Evolutionary conservation across 1,139 yeast genomes (phyloP).

Genomic region (Sporopachydermia cereana): DNA sequence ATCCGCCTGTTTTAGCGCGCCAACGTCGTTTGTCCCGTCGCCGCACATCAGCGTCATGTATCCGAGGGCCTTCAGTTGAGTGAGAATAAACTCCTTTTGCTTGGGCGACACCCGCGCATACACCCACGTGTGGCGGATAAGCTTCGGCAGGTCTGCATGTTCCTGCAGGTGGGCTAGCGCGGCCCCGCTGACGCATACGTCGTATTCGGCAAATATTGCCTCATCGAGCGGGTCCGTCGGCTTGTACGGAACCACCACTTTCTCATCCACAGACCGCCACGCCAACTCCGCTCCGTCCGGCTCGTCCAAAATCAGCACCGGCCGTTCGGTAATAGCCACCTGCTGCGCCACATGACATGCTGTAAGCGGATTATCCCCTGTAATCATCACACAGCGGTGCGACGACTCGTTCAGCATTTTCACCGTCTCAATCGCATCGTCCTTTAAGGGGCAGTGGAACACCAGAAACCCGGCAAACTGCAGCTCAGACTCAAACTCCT

Average conservation of each 20-base stretch:
- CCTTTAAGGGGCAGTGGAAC: slow-evolving; percentile 93
- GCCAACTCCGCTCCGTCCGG: slow-evolving; percentile 68
- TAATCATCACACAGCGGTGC: slow-evolving; percentile 93
- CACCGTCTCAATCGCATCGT: slow-evolving; percentile 84
- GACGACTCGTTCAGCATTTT: slow-evolving; percentile 89
- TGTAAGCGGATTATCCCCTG: slow-evolving; percentile 97
- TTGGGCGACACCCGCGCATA: slow-evolving; percentile 96
- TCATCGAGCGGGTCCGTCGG: slow-evolving; percentile 48
- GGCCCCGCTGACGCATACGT: slow-evolving; percentile 88
- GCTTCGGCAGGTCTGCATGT: slow-evolving; percentile 55
- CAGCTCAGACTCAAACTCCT: slow-evolving; percentile 61
- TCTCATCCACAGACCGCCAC: slow-evolving; percentile 81
- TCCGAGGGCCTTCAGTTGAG: slow-evolving; percentile 76
- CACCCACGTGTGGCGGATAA: slow-evolving; percentile 88
- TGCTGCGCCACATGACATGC: slow-evolving; percentile 97
- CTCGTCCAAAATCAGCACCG: slow-evolving; percentile 76
- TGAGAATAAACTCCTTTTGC: slow-evolving; percentile 86
- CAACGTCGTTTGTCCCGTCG: slow-evolving; percentile 99
- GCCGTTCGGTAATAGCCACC: slow-evolving; percentile 75
- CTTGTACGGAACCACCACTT: slow-evolving; percentile 57
- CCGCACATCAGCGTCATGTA: slow-evolving; percentile 97
- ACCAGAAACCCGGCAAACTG: slow-evolving; percentile 88
- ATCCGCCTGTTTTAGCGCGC: slow-evolving; percentile 97
- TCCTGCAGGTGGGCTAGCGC: slow-evolving; percentile 56
- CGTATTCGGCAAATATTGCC: slow-evolving; percentile 44